Percentiles rank a stretch among this genome's conserved stretches.
Evolutionary conservation across 2,329 filamentous ascomycete genomes (phyloP).

Genomic region (Cryphonectria japonica): DNA sequence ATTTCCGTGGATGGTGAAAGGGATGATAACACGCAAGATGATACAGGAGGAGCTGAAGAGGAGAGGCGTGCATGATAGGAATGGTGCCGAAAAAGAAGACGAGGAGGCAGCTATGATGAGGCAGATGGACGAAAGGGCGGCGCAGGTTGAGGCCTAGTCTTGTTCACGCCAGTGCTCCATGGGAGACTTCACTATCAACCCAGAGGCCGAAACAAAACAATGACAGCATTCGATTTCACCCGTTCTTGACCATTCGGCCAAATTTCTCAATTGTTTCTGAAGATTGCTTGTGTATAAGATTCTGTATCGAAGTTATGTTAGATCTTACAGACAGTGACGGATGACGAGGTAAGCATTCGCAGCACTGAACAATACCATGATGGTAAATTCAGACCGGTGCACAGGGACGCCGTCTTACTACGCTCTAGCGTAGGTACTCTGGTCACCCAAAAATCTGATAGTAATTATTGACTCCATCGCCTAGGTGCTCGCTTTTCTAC

Average conservation of each 20-base stretch:
- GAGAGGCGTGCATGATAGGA: slow-evolving; percentile 46
- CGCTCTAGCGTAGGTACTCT: neutral
- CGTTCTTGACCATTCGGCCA: neutral
- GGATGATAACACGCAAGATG: slow-evolving; percentile 61
- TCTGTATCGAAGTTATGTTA: neutral
- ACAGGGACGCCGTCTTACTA: slow-evolving; percentile 2
- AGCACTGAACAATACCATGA: neutral
- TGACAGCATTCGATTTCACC: neutral
- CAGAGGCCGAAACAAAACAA: neutral
- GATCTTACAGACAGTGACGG: neutral
- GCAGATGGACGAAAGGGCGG: slow-evolving; percentile 42
- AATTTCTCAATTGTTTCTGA: neutral
- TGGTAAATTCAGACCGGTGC: slow-evolving; percentile 19
- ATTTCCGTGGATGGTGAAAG: slow-evolving; percentile 51
- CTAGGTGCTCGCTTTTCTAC: neutral
- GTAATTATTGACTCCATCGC: neutral
- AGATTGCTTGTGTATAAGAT: neutral
- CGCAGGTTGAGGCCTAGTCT: slow-evolving; percentile 34
- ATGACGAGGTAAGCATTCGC: neutral
- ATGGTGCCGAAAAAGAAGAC: slow-evolving; percentile 33
- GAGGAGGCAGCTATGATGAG: slow-evolving; percentile 43
- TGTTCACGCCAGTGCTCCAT: slow-evolving; percentile 4
- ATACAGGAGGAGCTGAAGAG: slow-evolving; percentile 64
- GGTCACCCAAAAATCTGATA: neutral
- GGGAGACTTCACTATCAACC: neutral